Percentiles rank a stretch among this genome's conserved stretches.
Evolutionary conservation across 768 basidiomycete species (phyloP).

Genomic region (Leucogyrophana mollusca): DNA sequence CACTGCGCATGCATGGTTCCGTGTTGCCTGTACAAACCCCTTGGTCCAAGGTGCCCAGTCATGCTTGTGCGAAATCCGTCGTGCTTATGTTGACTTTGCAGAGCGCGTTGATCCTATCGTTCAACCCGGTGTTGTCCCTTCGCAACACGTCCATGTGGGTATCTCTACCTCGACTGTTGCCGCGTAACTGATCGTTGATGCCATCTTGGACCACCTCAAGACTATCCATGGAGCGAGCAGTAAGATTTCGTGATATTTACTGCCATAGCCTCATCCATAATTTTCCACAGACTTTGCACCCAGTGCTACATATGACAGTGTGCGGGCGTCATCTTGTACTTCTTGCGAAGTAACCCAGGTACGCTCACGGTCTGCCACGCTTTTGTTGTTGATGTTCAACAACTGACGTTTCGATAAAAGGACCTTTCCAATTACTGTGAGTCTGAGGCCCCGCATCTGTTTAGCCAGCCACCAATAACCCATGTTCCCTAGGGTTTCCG

Average conservation of each 20-base stretch:
- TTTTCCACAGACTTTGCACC: slow-evolving; percentile 30
- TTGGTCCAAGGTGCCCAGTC: slow-evolving; percentile 36
- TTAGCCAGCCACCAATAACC: background rate
- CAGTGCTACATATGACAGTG: slow-evolving; percentile 31
- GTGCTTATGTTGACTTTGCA: slow-evolving; percentile 6
- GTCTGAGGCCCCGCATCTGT: background rate
- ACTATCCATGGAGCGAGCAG: slow-evolving; percentile 40
- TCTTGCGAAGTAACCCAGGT: slow-evolving; percentile 34
- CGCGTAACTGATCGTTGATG: no score
- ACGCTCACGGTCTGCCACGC: no score
- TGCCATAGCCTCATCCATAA: background rate
- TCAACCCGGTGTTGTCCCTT: slow-evolving; percentile 32
- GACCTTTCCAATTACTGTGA: slow-evolving; percentile 42
- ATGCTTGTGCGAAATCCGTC: background rate
- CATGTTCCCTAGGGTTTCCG: slow-evolving; percentile 33
- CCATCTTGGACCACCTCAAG: no score
- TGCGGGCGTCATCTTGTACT: slow-evolving; percentile 38
- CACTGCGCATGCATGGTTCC: slow-evolving; percentile 37
- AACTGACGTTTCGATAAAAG: slow-evolving; percentile 2
- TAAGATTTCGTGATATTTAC: slow-evolving; percentile 12
- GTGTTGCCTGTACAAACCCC: slow-evolving; percentile 38
- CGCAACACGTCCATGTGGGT: slow-evolving; percentile 41
- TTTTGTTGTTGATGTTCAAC: background rate
- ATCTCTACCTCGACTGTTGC: no score
- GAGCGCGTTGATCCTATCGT: slow-evolving; percentile 41